Evolutionary conservation across 1,284 basidiomycete species (phyloP), one percentile per base, ranked within the genome.

Genomic region (Leccinum cinnamomeum): DNA sequence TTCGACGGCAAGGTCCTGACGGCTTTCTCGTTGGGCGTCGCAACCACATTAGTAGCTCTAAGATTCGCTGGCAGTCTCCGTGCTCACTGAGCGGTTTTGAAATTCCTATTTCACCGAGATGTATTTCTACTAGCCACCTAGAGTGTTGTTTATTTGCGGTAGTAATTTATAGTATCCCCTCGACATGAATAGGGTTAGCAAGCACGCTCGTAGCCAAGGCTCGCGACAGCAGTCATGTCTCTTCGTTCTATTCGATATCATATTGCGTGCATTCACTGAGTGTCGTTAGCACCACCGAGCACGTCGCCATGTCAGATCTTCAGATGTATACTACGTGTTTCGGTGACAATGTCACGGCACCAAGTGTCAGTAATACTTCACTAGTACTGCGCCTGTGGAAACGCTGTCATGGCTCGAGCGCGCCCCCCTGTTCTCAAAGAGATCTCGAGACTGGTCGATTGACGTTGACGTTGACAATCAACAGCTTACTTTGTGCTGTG

Each of bases 21-120:
- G 4, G 72, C 73, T 10, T 76, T 76, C 54, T 58, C 67, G 0
- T 39, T 75, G 20, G 74, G 72, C 20, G 46, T 75, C 3, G 58
- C 48, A n/a, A 61, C 68, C 7, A 67, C 67, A 5, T 53, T 66
- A 20, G 55, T 57, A 20, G 57, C 46, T 16, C 5, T 70, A 35
- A 65, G 57, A 48, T 4, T 73, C 3, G 39, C 28, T 53, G 8
- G 20, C 11, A 46, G 44, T 51, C 55, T 64, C 14, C 62, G 50
- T 50, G 30, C 5, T 57, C 59, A 30, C 10, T 70, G n/a, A 63
- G 6, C 5, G 7, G 23, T 20, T 1, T 11, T 57, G 4, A 2
- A 8, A 57, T 18, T 14, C 12, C 12, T 33, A 10, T 18, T 2
- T 62, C 14, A 18, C 54, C 20, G 18, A 37, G 35, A 7, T 16